Conservation (phyloP, 2,329 filamentous ascomycete genomes). For the Diaporthe sp. region DNA sequence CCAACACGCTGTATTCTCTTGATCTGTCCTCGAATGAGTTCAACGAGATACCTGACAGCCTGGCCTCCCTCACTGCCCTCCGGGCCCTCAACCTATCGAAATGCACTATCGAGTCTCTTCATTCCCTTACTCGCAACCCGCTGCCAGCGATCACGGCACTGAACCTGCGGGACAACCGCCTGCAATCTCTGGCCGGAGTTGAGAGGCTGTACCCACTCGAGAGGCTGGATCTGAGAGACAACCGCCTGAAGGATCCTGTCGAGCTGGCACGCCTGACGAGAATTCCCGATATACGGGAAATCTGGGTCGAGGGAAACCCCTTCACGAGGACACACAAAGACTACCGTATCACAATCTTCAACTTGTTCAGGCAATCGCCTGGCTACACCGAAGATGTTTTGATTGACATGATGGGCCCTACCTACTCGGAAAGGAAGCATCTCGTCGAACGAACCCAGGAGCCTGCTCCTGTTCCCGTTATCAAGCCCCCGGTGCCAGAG, state of each 20-base stretch:
- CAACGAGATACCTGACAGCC: conserved; percentile 91
- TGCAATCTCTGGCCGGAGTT: conserved; percentile 88
- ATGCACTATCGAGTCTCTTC: conserved; percentile 96
- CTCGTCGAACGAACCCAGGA: conserved; percentile 86
- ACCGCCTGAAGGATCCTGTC: conserved; percentile 88
- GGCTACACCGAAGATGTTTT: conserved; percentile 92
- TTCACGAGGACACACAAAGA: conserved; percentile 89
- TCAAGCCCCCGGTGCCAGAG: conserved; percentile 76
- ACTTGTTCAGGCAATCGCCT: conserved; percentile 89
- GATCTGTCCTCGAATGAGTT: conserved; percentile 95
- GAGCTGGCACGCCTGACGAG: conserved; percentile 91
- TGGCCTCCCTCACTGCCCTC: conserved; percentile 87
- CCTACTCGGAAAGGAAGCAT: conserved; percentile 86
- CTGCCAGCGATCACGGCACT: conserved; percentile 93
- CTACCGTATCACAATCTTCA: conserved; percentile 93
- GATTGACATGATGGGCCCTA: conserved; percentile 86
- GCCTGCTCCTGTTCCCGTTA: conserved; percentile 80
- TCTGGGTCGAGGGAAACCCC: conserved; percentile 93
- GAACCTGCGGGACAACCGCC: conserved; percentile 89
- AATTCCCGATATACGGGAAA: conserved; percentile 90
- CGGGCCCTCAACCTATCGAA: conserved; percentile 93
- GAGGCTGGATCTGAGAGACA: conserved; percentile 90
- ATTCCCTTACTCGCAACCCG: conserved; percentile 86
- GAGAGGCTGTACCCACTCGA: conserved; percentile 91
- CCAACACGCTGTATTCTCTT: conserved; percentile 89